phyloP scores from a whole-genome alignment of 495 filamentous ascomycete genomes.

The Gamarada debralockiae region DNA sequence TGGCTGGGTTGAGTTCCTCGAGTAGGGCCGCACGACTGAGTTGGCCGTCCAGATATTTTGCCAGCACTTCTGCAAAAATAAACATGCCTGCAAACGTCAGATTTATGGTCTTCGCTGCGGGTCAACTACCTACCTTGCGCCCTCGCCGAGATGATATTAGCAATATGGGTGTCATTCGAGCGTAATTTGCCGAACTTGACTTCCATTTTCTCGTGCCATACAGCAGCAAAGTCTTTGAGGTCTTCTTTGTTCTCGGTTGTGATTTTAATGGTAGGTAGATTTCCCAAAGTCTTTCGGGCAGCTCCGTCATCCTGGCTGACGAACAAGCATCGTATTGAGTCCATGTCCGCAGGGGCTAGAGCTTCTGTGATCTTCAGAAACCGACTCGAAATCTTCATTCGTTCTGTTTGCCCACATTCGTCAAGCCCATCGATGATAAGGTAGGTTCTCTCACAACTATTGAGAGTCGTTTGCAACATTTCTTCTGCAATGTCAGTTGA shows the following conservation, averaged over 20 bases:
- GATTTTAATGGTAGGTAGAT: conserved; percentile 23
- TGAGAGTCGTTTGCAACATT: conserved; percentile 28
- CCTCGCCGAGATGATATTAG: conserved; percentile 1
- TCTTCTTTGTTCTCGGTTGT: no score
- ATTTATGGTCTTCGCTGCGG: no score
- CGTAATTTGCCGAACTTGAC: conserved; percentile 16
- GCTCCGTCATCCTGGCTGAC: conserved; percentile 34
- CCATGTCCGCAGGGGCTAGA: no score
- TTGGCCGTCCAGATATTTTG: no score
- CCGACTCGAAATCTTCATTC: conserved; percentile 23
- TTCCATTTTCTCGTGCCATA: no score
- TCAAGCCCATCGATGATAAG: neutral
- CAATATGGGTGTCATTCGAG: conserved; percentile 14
- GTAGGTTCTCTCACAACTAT: conserved; percentile 24
- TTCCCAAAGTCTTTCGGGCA: conserved; percentile 24
- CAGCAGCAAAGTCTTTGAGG: no score
- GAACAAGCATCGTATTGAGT: conserved; percentile 34
- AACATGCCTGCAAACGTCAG: no score
- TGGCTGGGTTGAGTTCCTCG: no score
- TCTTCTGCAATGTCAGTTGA: conserved; percentile 22
- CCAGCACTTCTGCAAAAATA: no score
- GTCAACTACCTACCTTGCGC: no score
- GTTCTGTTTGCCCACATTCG: conserved; percentile 13
- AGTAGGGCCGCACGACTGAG: no score
- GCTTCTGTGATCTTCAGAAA: conserved; percentile 22